Evolutionary conservation across 345 rosid species (phyloP).

Genomic region (Brassica incana): DNA sequence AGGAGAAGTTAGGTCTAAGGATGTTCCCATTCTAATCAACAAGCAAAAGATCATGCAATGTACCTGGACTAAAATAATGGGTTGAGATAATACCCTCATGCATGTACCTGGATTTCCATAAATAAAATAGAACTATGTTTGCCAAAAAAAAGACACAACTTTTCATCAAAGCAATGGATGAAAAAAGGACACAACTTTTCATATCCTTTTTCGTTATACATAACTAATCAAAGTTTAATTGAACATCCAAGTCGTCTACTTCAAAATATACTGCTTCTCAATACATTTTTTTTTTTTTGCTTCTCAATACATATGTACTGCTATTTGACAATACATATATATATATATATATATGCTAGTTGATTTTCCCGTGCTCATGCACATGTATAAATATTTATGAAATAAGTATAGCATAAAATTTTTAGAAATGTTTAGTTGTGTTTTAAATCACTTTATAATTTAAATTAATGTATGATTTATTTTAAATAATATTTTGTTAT

Average conservation of each 20-base stretch:
- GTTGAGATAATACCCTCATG: slow-evolving; percentile 14
- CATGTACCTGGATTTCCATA: background rate
- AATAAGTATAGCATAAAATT: no score
- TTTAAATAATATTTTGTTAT: no score
- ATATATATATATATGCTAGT: no score
- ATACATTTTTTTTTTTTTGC: no score
- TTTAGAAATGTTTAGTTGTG: no score
- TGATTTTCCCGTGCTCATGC: no score
- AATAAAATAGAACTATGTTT: background rate
- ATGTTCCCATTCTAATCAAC: slow-evolving; percentile 25
- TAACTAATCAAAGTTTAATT: background rate
- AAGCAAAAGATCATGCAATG: background rate
- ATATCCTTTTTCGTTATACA: no score
- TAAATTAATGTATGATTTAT: no score
- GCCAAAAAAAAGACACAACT: background rate
- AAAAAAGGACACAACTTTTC: background rate
- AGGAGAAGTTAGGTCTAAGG: slow-evolving; percentile 12
- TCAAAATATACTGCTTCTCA: background rate
- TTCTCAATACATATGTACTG: no score
- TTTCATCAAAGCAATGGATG: background rate
- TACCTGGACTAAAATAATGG: slow-evolving; percentile 20
- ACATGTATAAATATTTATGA: no score
- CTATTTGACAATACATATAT: no score
- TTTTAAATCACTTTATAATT: no score
- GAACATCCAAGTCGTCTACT: background rate